Percentiles rank a stretch among this genome's conserved stretches.
These are phyloP conservation scores for Cucumis melo DNA, from an alignment of 306 rosid species.

Conservation along the genomic window DNA sequence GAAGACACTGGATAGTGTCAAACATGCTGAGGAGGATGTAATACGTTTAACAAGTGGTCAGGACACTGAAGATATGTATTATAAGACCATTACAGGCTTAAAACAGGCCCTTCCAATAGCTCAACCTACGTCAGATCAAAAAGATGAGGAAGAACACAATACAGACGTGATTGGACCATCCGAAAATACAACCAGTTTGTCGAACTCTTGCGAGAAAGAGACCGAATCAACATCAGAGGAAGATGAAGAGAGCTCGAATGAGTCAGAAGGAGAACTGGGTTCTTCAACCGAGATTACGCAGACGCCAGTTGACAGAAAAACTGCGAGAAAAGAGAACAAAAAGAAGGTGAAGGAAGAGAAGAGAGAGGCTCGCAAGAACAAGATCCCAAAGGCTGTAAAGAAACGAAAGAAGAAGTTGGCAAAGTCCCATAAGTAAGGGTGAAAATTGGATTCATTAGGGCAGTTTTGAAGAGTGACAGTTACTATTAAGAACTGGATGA, in stretches of 20 bases:
- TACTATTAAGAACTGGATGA: background rate
- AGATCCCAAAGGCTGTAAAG: conserved; percentile 74
- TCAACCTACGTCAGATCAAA: conserved; percentile 13
- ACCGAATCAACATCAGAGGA: conserved; percentile 15
- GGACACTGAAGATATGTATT: conserved; percentile 53
- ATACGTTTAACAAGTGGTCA: conserved; percentile 51
- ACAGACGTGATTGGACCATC: conserved; percentile 1
- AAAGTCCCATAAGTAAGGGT: conserved; percentile 34
- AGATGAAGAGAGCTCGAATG: conserved; percentile 23
- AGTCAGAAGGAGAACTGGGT: conserved; percentile 34
- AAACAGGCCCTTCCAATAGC: conserved; percentile 31
- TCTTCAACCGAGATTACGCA: conserved; percentile 17
- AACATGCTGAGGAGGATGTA: conserved; percentile 65
- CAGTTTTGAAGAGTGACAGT: background rate
- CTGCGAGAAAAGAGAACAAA: conserved; percentile 71
- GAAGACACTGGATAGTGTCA: conserved; percentile 57
- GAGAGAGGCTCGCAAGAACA: conserved; percentile 62
- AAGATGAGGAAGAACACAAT: conserved; percentile 12
- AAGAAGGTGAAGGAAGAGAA: conserved; percentile 87
- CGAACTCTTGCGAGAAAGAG: conserved; percentile 14
- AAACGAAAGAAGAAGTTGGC: conserved; percentile 67
- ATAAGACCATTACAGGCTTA: conserved; percentile 74
- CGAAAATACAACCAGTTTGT: background rate
- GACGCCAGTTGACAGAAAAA: conserved; percentile 50
- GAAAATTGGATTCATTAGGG: background rate